Evolutionary conservation across 2,329 filamentous ascomycete genomes (phyloP).

Genomic region (Aspergillus amoenus): DNA sequence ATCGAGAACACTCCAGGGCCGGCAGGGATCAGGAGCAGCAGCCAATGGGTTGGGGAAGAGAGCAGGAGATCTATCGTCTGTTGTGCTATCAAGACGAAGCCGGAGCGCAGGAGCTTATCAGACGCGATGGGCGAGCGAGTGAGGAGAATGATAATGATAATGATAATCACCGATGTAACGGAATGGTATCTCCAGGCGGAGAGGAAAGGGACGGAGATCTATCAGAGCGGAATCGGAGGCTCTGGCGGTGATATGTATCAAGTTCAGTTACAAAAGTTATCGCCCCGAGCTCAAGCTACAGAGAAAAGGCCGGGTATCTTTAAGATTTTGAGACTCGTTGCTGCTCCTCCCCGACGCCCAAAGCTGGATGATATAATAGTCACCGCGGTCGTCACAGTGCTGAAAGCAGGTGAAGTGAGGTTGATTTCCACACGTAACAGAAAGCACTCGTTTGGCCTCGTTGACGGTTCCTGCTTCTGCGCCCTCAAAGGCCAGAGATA

Average conservation of each 20-base stretch:
- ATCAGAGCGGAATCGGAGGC: constrained; percentile 1
- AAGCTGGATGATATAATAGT: not conserved
- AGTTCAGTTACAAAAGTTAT: not conserved
- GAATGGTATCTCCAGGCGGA: not conserved
- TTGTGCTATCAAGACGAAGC: not conserved
- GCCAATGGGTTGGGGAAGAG: constrained; percentile 15
- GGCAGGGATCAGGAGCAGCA: constrained; percentile 17
- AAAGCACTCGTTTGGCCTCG: constrained; percentile 3
- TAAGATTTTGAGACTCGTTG: not conserved
- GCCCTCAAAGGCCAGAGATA: constrained; percentile 25
- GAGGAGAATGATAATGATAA: constrained; percentile 2
- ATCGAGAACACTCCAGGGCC: not conserved
- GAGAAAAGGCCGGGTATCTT: not conserved
- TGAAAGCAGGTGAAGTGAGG: not conserved
- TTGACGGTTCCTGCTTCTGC: constrained; percentile 4
- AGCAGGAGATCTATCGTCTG: not conserved
- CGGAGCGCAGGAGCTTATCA: constrained; percentile 28
- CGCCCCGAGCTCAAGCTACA: not conserved
- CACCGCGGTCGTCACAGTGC: not conserved
- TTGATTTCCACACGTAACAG: constrained; percentile 32
- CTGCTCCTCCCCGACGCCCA: not conserved
- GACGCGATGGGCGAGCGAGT: constrained; percentile 3
- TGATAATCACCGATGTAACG: constrained; percentile 1
- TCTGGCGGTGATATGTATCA: not conserved
- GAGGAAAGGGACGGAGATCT: not conserved